Conservation (phyloP, 495 filamentous ascomycete species). For the Talaromyces proteolyticus region DNA sequence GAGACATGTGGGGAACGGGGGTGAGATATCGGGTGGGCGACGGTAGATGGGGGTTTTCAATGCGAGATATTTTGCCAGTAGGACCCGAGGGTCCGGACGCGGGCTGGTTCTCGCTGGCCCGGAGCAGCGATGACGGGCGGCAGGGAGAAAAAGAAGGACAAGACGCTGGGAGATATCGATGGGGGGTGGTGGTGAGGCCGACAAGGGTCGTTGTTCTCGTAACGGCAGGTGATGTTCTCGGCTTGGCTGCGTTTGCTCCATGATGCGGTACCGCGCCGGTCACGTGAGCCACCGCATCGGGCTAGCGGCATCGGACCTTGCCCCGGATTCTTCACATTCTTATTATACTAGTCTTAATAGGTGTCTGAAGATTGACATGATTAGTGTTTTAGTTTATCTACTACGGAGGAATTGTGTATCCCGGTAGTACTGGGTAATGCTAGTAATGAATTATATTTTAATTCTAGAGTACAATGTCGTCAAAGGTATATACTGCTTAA, state of each 20-base stretch:
- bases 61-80: background rate
- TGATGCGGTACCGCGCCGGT: slow-evolving; percentile 5
- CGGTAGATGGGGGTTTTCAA: slow-evolving; percentile 20
- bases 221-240: slow-evolving; percentile 8
- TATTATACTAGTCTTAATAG: too few relatives aligned
- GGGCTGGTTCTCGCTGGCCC: background rate
- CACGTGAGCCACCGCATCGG: slow-evolving; percentile 2
- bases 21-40: slow-evolving; percentile 11
- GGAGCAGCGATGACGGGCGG: background rate
- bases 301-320: slow-evolving; percentile 2
- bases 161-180: background rate
- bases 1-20: slow-evolving; percentile 44
- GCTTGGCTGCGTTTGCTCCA: background rate
- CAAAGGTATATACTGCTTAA: background rate
- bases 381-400: background rate
- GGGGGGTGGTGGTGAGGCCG: background rate
- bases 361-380: background rate
- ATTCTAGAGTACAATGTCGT: background rate
- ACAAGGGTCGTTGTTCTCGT: background rate
- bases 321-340: slow-evolving; percentile 2
- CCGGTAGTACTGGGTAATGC: too few relatives aligned
- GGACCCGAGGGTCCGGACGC: slow-evolving; percentile 18
- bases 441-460: slow-evolving; percentile 1
- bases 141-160: background rate
- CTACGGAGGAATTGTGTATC: too few relatives aligned